Conservation (phyloP, 2,329 filamentous ascomycete genomes). For the Pseudogymnoascus sp. region DNA sequence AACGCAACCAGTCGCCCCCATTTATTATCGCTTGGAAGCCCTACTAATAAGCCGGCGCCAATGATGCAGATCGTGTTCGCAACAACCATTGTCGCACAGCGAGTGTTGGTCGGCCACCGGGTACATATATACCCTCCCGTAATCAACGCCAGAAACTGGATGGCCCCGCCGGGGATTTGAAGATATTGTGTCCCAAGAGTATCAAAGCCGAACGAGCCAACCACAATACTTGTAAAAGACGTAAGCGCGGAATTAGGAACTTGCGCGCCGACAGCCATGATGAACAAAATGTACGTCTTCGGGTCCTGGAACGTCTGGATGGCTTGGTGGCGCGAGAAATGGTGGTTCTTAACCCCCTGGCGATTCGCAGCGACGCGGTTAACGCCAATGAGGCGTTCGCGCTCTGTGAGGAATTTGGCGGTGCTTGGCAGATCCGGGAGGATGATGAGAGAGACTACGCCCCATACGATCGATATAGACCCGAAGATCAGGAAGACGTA, state of each 20-base stretch:
- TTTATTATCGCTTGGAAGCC: constrained; percentile 42
- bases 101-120: constrained; percentile 40
- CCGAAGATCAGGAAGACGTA: constrained; percentile 64
- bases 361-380: constrained; percentile 56
- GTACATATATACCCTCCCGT: constrained; percentile 45
- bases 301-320: constrained; percentile 51
- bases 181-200: constrained; percentile 57
- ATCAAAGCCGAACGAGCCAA: constrained; percentile 62
- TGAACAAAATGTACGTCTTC: constrained; percentile 50
- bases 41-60: constrained; percentile 45
- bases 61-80: constrained; percentile 49
- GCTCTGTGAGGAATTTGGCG: constrained; percentile 59
- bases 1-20: constrained; percentile 51
- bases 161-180: constrained; percentile 51
- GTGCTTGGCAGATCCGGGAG: constrained; percentile 58
- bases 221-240: constrained; percentile 59
- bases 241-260: constrained; percentile 45
- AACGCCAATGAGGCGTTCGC: constrained; percentile 58
- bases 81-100: constrained; percentile 48
- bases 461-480: constrained; percentile 55
- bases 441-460: constrained; percentile 52
- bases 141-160: constrained; percentile 48
- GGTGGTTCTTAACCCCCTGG: constrained; percentile 54
- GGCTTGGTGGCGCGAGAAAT: constrained; percentile 53
- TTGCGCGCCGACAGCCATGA: constrained; percentile 49